Base-by-base conservation (phyloP, 2,329 filamentous ascomycete genomes). In the Cladosporium oxysporum region DNA sequence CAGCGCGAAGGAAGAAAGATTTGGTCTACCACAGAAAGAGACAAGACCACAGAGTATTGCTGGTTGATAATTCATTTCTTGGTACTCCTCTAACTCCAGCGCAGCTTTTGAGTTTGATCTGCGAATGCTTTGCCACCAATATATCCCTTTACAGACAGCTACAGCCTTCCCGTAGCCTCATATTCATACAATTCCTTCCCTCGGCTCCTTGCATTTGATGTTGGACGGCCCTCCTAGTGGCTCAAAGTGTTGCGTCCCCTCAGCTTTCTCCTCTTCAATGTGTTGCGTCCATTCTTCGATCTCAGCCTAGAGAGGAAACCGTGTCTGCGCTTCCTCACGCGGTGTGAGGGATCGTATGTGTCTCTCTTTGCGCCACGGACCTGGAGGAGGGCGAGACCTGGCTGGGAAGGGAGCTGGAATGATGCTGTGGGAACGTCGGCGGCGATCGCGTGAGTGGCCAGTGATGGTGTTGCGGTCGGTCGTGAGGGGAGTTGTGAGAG, bases 281-380 rank as follows among this genome's bases (percentile, higher is more conserved):
- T 79, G 75, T 82, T 82, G 72, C 83, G 77, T 28, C 87, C 87
- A 61, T 81, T 84, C 72, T 82, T 81, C 26, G 80, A 81, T 72
- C 79, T 79, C 67, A 87, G 69, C 71, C 87, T 76, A 11, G 82
- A 78, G 67, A 89, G 73, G 72, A 87, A 89, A 2, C 87, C 87
- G 77, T 87, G 84, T 71, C 87, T 81, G 68, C 87, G 80, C 78
- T 89, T 89, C 74, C 87, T 81, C 50, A 88, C 84, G 53, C 83
- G 73, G 68, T 88, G 84, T 60, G 83, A 87, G 11, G 86, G 86
- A 64, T 85, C 84, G 72, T 82, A 88, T 50, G 87, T 89, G 66
- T 83, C 77, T 69, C 87, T 81, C 31, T 82, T 82, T 2, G 79
- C 80, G 70, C 79, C 80, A 49, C 81, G 77, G 26, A 82, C 77